These are phyloP conservation scores for Climacium dendroides DNA, from an alignment of 225 moss, liverwort and hornwort genomes.

Conservation along the genomic window DNA sequence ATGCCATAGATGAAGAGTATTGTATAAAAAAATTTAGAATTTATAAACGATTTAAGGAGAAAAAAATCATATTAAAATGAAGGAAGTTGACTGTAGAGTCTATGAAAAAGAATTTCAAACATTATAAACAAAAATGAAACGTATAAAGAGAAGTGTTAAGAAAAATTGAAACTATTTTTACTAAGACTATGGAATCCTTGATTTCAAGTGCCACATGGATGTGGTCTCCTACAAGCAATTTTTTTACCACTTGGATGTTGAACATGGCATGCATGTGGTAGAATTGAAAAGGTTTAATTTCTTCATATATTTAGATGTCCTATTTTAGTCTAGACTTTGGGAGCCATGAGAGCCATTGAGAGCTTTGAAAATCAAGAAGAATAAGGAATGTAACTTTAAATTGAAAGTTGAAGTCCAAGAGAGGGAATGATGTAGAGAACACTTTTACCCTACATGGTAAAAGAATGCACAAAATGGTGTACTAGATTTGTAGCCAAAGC, in stretches of 20 bases:
- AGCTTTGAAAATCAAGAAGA: neutral
- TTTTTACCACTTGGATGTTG: neutral
- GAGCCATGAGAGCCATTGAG: fast-evolving
- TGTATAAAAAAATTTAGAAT: neutral
- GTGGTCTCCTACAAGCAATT: neutral
- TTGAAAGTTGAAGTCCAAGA: neutral
- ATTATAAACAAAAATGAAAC: neutral
- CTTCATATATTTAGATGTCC: fast-evolving
- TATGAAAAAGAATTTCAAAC: neutral
- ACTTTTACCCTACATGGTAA: neutral
- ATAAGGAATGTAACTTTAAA: neutral
- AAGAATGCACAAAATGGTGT: neutral
- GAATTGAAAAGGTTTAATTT: neutral
- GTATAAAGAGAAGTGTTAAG: neutral
- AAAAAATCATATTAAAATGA: neutral
- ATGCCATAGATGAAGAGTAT: neutral
- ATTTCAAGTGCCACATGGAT: neutral
- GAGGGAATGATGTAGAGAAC: neutral
- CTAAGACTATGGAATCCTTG: neutral
- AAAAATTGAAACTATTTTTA: neutral
- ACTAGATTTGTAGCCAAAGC: neutral
- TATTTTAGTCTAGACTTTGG: neutral
- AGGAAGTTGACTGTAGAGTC: neutral
- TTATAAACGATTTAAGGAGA: neutral
- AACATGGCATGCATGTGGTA: neutral